phyloP scores from a whole-genome alignment of 2,329 filamentous ascomycete species.

The Achaetomium macrosporum region DNA sequence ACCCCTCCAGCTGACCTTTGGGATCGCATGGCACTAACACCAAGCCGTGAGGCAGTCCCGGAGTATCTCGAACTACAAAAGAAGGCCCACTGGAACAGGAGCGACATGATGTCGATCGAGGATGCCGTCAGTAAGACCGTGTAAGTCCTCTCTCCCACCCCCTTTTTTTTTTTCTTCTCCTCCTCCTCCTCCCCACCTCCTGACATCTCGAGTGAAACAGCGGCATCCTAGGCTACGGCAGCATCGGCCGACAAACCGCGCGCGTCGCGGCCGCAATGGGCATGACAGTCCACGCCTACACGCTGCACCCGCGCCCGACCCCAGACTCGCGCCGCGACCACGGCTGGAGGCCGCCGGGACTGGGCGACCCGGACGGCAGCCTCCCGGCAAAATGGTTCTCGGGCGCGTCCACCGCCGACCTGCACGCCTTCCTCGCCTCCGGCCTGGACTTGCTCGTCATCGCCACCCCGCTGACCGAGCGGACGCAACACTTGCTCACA shows the following conservation, averaged over 20 bases:
- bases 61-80: slow-evolving; percentile 41
- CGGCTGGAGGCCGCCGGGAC: slow-evolving; percentile 63
- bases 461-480: slow-evolving; percentile 44
- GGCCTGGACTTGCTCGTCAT: slow-evolving; percentile 49
- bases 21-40: background rate
- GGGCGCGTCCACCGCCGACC: slow-evolving; percentile 36
- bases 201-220: slow-evolving; percentile 25
- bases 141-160: slow-evolving; percentile 32
- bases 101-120: slow-evolving; percentile 27
- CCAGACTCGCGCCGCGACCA: slow-evolving; percentile 57
- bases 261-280: slow-evolving; percentile 59
- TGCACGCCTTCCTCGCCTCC: slow-evolving; percentile 46
- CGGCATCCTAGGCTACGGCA: slow-evolving; percentile 50
- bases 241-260: slow-evolving; percentile 48
- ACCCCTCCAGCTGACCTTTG: background rate
- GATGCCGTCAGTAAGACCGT: slow-evolving; percentile 45
- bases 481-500: slow-evolving; percentile 47
- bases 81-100: slow-evolving; percentile 39
- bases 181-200: background rate
- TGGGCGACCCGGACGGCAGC: slow-evolving; percentile 47
- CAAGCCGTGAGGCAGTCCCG: slow-evolving; percentile 37
- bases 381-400: slow-evolving; percentile 49
- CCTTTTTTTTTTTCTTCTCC: too few species aligned
- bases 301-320: slow-evolving; percentile 61
- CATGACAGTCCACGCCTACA: slow-evolving; percentile 70